Evolutionary conservation across 1,284 basidiomycete genomes (phyloP).

Genomic region (Sporisorium exsertum): DNA sequence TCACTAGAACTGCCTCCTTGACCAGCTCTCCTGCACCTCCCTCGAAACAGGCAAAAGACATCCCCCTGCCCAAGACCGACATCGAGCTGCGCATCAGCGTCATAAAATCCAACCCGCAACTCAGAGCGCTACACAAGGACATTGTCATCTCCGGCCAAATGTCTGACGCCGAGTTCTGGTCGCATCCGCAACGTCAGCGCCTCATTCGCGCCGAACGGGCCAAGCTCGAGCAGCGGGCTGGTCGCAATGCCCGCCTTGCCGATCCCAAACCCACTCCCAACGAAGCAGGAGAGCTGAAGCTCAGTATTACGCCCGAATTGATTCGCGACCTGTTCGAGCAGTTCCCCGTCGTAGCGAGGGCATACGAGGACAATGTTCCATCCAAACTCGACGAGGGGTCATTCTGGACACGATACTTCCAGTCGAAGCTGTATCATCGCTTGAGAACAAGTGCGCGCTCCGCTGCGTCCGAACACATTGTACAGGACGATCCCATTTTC

Average conservation of each 20-base stretch:
- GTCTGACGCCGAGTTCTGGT: constrained; percentile 67
- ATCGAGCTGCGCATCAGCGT: constrained; percentile 62
- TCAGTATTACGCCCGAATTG: constrained; percentile 90
- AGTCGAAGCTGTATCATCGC: constrained; percentile 91
- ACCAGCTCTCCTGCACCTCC: constrained; percentile 5
- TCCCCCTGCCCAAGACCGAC: constrained; percentile 36
- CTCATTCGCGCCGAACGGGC: constrained; percentile 62
- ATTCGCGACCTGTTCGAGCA: constrained; percentile 97
- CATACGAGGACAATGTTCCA: constrained; percentile 93
- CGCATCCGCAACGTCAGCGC: constrained; percentile 62
- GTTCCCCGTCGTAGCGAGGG: constrained; percentile 91
- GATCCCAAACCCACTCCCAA: constrained; percentile 64
- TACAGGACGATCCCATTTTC: constrained; percentile 91
- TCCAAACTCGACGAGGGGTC: constrained; percentile 85
- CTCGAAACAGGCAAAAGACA: constrained; percentile 10
- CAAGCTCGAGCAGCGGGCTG: constrained; percentile 57
- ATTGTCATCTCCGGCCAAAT: constrained; percentile 59
- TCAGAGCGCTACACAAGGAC: constrained; percentile 63
- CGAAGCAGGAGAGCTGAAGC: constrained; percentile 75
- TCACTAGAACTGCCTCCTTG: constrained; percentile 3
- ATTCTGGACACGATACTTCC: constrained; percentile 98
- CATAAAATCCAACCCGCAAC: constrained; percentile 57
- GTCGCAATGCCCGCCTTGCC: constrained; percentile 64
- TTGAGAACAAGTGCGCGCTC: constrained; percentile 92
- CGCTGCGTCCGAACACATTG: constrained; percentile 82